Evolutionary conservation across 805 yeast species (phyloP).

Genomic region (Jamesozyma rosinii): DNA sequence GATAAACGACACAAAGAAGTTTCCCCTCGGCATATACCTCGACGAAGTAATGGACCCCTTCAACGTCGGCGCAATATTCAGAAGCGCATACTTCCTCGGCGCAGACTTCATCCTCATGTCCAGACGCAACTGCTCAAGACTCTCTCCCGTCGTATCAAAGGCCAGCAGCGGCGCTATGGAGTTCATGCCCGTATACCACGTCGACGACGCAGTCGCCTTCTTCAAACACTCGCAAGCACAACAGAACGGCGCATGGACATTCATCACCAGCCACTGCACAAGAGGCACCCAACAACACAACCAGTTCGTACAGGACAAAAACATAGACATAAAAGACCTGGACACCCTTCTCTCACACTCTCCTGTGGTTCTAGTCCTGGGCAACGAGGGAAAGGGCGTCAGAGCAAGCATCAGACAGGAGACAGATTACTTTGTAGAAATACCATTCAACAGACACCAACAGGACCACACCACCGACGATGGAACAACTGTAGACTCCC

Average conservation of each 20-base stretch:
- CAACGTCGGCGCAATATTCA: conserved; percentile 71
- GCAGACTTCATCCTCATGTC: conserved; percentile 71
- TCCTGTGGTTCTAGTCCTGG: conserved; percentile 68
- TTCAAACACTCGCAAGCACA: conserved; percentile 42
- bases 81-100: conserved; percentile 76
- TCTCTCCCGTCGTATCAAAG: conserved; percentile 72
- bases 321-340: conserved; percentile 37
- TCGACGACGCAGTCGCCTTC: conserved; percentile 51
- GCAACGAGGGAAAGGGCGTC: conserved; percentile 81
- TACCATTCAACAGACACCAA: conserved; percentile 17
- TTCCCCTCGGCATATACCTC: conserved; percentile 64
- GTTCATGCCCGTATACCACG: conserved; percentile 49
- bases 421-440: conserved; percentile 40
- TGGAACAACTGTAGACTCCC: conserved; percentile 51
- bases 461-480: not conserved
- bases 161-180: conserved; percentile 83
- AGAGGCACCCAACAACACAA: conserved; percentile 23
- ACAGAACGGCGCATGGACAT: conserved; percentile 52
- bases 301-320: conserved; percentile 29
- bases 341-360: conserved; percentile 34
- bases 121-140: conserved; percentile 58
- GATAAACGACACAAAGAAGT: conserved; percentile 2
- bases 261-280: conserved; percentile 46
- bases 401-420: conserved; percentile 53
- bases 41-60: conserved; percentile 84